phyloP scores from a whole-genome alignment of 164 flowering plant species.

The Protea cynaroides region DNA sequence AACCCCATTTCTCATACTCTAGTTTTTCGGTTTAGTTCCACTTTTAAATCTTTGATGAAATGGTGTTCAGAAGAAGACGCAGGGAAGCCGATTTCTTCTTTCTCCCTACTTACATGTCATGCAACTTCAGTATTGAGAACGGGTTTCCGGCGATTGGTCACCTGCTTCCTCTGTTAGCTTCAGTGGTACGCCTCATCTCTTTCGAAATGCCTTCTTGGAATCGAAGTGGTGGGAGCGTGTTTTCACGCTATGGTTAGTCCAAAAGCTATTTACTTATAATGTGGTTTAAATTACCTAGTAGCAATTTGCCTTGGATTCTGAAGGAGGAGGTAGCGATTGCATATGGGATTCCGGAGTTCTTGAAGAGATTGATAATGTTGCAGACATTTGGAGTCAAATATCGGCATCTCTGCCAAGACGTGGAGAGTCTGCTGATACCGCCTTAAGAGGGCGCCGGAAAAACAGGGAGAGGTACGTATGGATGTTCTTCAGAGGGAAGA shows the following conservation, averaged over 20 bases:
- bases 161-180: slow-evolving; percentile 51
- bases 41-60: slow-evolving; percentile 10
- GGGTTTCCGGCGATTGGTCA: slow-evolving; percentile 94
- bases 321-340: slow-evolving; percentile 77
- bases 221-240: slow-evolving; percentile 74
- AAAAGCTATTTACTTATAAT: too few species aligned
- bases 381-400: slow-evolving; percentile 79
- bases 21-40: background rate
- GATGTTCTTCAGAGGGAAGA: slow-evolving; percentile 91
- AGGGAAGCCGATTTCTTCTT: slow-evolving; percentile 90
- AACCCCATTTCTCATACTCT: background rate
- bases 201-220: slow-evolving; percentile 71
- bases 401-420: slow-evolving; percentile 82
- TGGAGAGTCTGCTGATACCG: slow-evolving; percentile 77
- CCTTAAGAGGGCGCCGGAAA: slow-evolving; percentile 59
- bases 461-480: slow-evolving; percentile 53
- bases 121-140: slow-evolving; percentile 82
- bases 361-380: slow-evolving; percentile 73
- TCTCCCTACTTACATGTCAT: slow-evolving; percentile 91
- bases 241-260: slow-evolving; percentile 76
- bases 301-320: slow-evolving; percentile 7
- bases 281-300: too few species aligned
- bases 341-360: slow-evolving; percentile 65
- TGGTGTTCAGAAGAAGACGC: slow-evolving; percentile 22
- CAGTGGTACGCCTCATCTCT: slow-evolving; percentile 57